Percentiles rank a stretch among this genome's conserved stretches.
Conservation (phyloP, 768 basidiomycete genomes). For the Pleurotus salmoneostramineus region DNA sequence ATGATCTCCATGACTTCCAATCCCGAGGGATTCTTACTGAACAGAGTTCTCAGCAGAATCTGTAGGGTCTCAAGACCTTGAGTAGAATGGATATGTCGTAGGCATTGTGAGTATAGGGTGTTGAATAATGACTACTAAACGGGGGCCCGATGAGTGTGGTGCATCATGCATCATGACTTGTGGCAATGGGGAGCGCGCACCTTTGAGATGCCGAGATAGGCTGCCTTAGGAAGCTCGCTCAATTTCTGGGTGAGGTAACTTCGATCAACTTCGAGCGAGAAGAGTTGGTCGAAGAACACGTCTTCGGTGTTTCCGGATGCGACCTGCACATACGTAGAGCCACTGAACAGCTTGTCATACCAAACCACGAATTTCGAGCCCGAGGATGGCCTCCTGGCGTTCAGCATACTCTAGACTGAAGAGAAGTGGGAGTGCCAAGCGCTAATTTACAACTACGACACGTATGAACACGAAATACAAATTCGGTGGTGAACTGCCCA, state of each 20-base stretch:
- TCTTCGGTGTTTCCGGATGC: slow-evolving; percentile 36
- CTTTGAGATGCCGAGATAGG: slow-evolving; percentile 47
- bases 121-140: slow-evolving; percentile 50
- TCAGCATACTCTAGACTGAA: no score
- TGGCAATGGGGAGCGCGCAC: slow-evolving; percentile 27
- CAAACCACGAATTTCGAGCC: slow-evolving; percentile 44
- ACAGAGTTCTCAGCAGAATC: slow-evolving; percentile 39
- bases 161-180: neutral
- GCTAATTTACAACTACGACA: neutral
- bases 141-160: slow-evolving; percentile 2
- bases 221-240: slow-evolving; percentile 39
- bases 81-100: slow-evolving; percentile 31
- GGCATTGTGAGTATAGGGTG: slow-evolving; percentile 43
- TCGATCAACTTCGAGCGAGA: slow-evolving; percentile 49
- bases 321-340: slow-evolving; percentile 38
- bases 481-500: neutral
- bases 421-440: neutral
- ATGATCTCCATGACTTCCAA: slow-evolving; percentile 75
- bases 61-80: slow-evolving; percentile 52
- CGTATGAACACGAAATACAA: neutral
- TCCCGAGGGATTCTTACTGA: slow-evolving; percentile 57
- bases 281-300: slow-evolving; percentile 50
- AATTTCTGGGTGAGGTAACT: slow-evolving; percentile 40
- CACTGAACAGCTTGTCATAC: slow-evolving; percentile 50
- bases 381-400: slow-evolving; percentile 10